Conservation (phyloP, 257 asterid species). For the Ajuga chamaepitys region DNA sequence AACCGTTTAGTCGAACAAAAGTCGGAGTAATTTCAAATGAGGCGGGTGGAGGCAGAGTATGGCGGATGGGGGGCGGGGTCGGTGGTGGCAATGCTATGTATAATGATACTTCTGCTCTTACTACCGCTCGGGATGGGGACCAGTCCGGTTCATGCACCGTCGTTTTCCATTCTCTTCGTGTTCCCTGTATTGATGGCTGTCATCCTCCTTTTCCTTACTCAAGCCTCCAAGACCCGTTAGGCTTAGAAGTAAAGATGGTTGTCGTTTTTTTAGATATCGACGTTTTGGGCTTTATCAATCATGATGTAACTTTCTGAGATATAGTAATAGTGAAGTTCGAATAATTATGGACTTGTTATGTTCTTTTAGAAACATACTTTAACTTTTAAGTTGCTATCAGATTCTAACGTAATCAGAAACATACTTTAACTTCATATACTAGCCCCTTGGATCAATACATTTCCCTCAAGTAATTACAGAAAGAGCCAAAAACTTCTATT, state of each 20-base stretch:
- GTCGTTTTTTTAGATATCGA: too few relatives aligned
- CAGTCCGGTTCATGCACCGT: constrained; percentile 31
- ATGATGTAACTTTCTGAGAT: constrained; percentile 1
- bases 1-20: too few relatives aligned
- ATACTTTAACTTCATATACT: not conserved
- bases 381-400: not conserved
- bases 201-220: constrained; percentile 31
- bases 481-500: not conserved
- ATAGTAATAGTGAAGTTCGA: not conserved
- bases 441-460: not conserved
- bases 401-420: not conserved
- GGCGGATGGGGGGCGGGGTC: constrained; percentile 53
- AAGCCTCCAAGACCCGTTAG: constrained; percentile 25
- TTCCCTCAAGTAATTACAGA: constrained; percentile 6
- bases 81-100: constrained; percentile 30
- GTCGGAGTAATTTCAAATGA: not conserved
- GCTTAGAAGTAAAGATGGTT: too few relatives aligned
- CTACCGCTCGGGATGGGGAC: constrained; percentile 43
- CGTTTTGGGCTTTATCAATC: too few relatives aligned
- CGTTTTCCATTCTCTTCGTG: constrained; percentile 10
- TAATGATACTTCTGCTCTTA: constrained; percentile 24
- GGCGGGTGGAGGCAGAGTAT: constrained; percentile 22
- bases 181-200: constrained; percentile 32
- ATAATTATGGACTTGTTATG: not conserved
- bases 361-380: not conserved